Conservation (phyloP, 1,284 basidiomycete species). For the Inonotus hispidus region DNA sequence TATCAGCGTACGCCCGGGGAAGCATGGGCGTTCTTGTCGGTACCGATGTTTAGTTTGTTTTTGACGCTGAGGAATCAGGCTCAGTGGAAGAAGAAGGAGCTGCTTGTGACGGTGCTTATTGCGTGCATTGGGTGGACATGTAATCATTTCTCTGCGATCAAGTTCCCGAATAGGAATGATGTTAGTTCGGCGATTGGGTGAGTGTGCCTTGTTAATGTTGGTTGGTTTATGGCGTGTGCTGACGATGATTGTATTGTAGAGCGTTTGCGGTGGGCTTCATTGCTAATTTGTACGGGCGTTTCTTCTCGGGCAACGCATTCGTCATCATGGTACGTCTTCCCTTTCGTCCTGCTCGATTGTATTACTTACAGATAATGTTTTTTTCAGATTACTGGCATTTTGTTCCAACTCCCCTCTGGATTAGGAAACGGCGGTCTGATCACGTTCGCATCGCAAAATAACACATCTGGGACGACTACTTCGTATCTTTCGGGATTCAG, state of each 20-base stretch:
- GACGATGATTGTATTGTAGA: not conserved
- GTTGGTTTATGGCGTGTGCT: not conserved
- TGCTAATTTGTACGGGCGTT: constrained; percentile 78
- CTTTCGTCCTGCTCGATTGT: not conserved
- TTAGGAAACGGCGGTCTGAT: constrained; percentile 83
- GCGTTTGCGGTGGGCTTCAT: constrained; percentile 75
- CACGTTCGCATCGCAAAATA: constrained; percentile 58
- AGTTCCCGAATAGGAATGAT: constrained; percentile 68
- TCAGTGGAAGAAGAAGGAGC: constrained; percentile 63
- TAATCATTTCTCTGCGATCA: constrained; percentile 66
- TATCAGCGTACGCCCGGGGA: constrained; percentile 50
- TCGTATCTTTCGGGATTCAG: constrained; percentile 64
- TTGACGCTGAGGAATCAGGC: constrained; percentile 77
- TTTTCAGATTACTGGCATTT: constrained; percentile 66
- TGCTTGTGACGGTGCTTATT: constrained; percentile 62
- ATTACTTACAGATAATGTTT: not conserved
- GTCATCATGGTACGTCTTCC: constrained; percentile 58
- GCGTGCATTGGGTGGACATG: constrained; percentile 75
- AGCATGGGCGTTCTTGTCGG: constrained; percentile 73
- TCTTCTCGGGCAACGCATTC: constrained; percentile 75
- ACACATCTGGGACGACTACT: constrained; percentile 35
- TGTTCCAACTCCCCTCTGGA: constrained; percentile 86
- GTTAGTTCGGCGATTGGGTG: constrained; percentile 68
- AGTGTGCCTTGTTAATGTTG: constrained; percentile 17
- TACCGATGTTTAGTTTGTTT: constrained; percentile 72